Percentiles rank a stretch among this genome's conserved stretches.
Evolutionary conservation across 192 early-diverging fungal species (phyloP).

Genomic region (Funneliformis mosseae): DNA sequence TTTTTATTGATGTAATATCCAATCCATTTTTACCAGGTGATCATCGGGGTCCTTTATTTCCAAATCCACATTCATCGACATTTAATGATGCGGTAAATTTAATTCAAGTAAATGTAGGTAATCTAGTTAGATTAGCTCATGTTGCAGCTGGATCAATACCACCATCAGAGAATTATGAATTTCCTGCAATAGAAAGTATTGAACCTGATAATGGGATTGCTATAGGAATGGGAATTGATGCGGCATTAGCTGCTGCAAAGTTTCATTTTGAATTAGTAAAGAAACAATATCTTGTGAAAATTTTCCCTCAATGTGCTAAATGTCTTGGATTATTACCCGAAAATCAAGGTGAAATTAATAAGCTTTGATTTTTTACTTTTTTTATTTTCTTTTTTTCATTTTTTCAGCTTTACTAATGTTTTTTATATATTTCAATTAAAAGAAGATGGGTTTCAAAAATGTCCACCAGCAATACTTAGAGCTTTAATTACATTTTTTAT

Average conservation of each 20-base stretch:
- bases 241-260: slow-evolving; percentile 55
- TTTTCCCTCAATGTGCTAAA: slow-evolving; percentile 70
- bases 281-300: slow-evolving; percentile 64
- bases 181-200: slow-evolving; percentile 50
- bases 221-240: slow-evolving; percentile 60
- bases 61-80: slow-evolving; percentile 58
- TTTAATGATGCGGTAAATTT: slow-evolving; percentile 55
- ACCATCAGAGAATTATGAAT: slow-evolving; percentile 59
- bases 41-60: slow-evolving; percentile 55
- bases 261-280: slow-evolving; percentile 75
- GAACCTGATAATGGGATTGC: slow-evolving; percentile 59
- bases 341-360: slow-evolving; percentile 48
- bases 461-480: slow-evolving; percentile 69
- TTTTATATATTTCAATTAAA: neutral
- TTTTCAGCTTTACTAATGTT: too few species aligned
- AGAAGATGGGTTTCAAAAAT: slow-evolving; percentile 63
- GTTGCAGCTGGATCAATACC: slow-evolving; percentile 62
- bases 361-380: slow-evolving; percentile 30
- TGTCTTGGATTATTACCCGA: slow-evolving; percentile 47
- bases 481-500: slow-evolving; percentile 67
- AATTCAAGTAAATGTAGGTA: slow-evolving; percentile 52
- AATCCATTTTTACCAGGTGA: slow-evolving; percentile 36
- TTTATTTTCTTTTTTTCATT: neutral
- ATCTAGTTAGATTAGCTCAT: slow-evolving; percentile 57
- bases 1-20: too few species aligned